Percentiles rank a stretch among this genome's conserved stretches.
These are phyloP conservation scores for Cyclanthera cordifolia DNA, from an alignment of 306 rosid species.

Conservation along the genomic window DNA sequence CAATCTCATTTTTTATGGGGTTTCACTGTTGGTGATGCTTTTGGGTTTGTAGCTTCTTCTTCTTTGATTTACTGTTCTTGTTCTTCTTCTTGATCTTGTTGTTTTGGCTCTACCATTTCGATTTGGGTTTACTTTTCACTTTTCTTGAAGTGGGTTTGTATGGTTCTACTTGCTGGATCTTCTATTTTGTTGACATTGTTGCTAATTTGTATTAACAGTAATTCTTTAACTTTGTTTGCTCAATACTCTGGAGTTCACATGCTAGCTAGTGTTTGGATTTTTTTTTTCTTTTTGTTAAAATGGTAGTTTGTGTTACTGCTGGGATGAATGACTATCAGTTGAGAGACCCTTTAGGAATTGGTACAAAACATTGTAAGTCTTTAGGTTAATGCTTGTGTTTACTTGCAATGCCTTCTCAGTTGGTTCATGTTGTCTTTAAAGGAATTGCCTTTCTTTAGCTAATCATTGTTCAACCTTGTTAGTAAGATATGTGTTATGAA, in stretches of 20 bases:
- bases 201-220: background rate
- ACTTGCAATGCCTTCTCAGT: background rate
- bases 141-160: background rate
- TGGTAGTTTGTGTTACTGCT: no score
- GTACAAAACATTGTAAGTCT: background rate
- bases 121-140: background rate
- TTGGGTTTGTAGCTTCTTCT: constrained; percentile 44
- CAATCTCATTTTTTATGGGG: constrained; percentile 28
- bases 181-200: background rate
- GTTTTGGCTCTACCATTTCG: background rate
- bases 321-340: no score
- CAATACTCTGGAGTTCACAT: background rate
- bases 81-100: background rate
- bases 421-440: background rate
- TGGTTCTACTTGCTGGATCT: background rate
- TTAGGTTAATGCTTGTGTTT: background rate
- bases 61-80: no score
- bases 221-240: background rate
- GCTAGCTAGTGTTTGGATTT: no score
- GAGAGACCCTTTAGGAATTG: no score
- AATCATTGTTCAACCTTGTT: background rate
- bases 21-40: constrained; percentile 40
- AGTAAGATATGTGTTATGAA: background rate
- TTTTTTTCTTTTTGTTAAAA: no score
- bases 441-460: background rate